phyloP scores from a whole-genome alignment of 1,139 yeast genomes.

The Nakaseomyces kungkrabaensis region DNA sequence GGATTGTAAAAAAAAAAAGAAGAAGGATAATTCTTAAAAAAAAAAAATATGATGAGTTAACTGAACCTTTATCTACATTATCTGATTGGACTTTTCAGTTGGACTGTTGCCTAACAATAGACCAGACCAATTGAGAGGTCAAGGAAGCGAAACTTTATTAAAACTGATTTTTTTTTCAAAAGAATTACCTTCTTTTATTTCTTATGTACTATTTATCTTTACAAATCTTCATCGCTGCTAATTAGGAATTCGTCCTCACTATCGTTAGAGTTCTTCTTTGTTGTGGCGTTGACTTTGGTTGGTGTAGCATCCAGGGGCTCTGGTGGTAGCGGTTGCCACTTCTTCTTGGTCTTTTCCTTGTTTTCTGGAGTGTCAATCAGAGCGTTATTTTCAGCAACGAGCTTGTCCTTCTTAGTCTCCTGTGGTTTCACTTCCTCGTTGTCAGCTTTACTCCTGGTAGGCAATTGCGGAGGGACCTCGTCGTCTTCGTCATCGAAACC shows the following conservation, averaged over 20 bases:
- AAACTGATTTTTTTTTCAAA: not conserved
- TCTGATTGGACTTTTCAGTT: not conserved
- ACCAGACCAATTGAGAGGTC: not conserved
- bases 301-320: slow-evolving; percentile 22
- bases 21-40: not conserved
- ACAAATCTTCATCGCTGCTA: slow-evolving; percentile 26
- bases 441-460: slow-evolving; percentile 18
- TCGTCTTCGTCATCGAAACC: slow-evolving; percentile 31
- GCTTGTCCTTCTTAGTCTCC: slow-evolving; percentile 11
- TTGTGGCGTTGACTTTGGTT: slow-evolving; percentile 16
- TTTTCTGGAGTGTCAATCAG: slow-evolving; percentile 26
- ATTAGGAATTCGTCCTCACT: slow-evolving; percentile 25
- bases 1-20: not conserved
- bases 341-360: slow-evolving; percentile 12
- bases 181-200: not conserved
- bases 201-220: not conserved
- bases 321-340: slow-evolving; percentile 23
- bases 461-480: slow-evolving; percentile 37
- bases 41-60: not conserved
- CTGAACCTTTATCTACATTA: slow-evolving; percentile 1
- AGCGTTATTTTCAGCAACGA: slow-evolving; percentile 23
- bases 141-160: not conserved
- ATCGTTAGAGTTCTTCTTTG: slow-evolving; percentile 9
- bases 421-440: slow-evolving; percentile 9
- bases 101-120: slow-evolving; percentile 3